phyloP scores from a whole-genome alignment of 495 filamentous ascomycete species.

The Margaritispora aquatica region DNA sequence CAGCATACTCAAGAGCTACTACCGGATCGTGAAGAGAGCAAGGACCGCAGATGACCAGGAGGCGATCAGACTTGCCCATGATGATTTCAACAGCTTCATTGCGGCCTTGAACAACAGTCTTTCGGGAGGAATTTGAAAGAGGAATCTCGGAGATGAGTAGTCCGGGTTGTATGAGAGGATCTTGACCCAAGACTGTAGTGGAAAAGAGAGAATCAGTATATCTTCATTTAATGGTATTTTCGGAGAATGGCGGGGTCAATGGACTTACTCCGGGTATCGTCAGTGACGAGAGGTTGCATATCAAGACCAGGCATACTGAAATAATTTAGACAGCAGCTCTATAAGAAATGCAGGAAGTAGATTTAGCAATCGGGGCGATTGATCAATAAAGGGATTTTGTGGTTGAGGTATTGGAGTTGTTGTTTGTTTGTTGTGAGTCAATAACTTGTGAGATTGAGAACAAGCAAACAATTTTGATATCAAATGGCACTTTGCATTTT shows the following conservation, averaged over 20 bases:
- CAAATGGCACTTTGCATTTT: too few relatives aligned
- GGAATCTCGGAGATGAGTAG: slow-evolving; percentile 87
- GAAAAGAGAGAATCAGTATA: slow-evolving; percentile 3
- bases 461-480: neutral
- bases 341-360: neutral
- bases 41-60: slow-evolving; percentile 90
- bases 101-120: slow-evolving; percentile 77
- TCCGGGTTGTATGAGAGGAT: slow-evolving; percentile 85
- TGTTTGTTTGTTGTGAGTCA: neutral
- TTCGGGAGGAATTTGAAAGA: slow-evolving; percentile 52
- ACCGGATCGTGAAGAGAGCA: slow-evolving; percentile 96
- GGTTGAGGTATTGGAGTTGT: neutral
- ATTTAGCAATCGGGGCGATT: too few relatives aligned
- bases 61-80: slow-evolving; percentile 70
- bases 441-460: neutral
- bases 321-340: too few relatives aligned
- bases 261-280: slow-evolving; percentile 24
- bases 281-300: slow-evolving; percentile 18
- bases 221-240: neutral
- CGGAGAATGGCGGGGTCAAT: slow-evolving; percentile 10
- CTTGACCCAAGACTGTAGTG: slow-evolving; percentile 78
- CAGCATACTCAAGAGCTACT: slow-evolving; percentile 80
- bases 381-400: neutral
- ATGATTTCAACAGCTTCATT: slow-evolving; percentile 78
- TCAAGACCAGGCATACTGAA: slow-evolving; percentile 23